A percentile compares a stretch with the other conserved stretches of the same genome.
These are phyloP conservation scores for Anacardium occidentale DNA, from an alignment of 345 rosid species.

Conservation along the genomic window DNA sequence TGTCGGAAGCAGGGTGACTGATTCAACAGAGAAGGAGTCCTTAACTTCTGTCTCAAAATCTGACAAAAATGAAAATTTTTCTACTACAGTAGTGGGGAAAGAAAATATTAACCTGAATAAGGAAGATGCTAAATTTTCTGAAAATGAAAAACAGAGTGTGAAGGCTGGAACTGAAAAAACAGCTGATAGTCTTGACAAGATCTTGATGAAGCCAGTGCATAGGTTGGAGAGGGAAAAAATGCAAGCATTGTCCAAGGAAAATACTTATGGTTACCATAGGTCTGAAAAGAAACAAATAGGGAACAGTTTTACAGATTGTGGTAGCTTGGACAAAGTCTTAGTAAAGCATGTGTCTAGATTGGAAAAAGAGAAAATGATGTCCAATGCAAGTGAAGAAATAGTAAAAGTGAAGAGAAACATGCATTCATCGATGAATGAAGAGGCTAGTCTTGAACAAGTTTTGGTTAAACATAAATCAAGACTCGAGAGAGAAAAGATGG, in stretches of 20 bases:
- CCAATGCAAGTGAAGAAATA: slow-evolving; percentile 32
- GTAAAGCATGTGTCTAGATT: slow-evolving; percentile 76
- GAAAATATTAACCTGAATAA: slow-evolving; percentile 56
- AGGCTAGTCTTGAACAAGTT: slow-evolving; percentile 48
- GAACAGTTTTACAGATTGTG: slow-evolving; percentile 31
- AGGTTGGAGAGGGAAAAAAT: slow-evolving; percentile 53
- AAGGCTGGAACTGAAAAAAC: slow-evolving; percentile 18
- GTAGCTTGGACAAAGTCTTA: slow-evolving; percentile 75
- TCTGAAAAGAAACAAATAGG: slow-evolving; percentile 37
- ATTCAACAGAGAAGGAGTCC: slow-evolving; percentile 11
- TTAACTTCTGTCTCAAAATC: slow-evolving; percentile 9
- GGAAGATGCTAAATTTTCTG: slow-evolving; percentile 9
- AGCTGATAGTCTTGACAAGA: slow-evolving; percentile 54
- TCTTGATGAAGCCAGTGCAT: slow-evolving; percentile 57
- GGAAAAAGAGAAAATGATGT: slow-evolving; percentile 61
- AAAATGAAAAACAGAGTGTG: neutral
- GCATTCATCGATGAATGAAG: slow-evolving; percentile 29
- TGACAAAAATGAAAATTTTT: neutral
- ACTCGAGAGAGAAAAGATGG: slow-evolving; percentile 63
- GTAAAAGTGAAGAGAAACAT: slow-evolving; percentile 40
- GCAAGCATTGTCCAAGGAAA: slow-evolving; percentile 32
- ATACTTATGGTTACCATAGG: slow-evolving; percentile 33
- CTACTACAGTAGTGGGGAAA: slow-evolving; percentile 33
- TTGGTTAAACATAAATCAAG: slow-evolving; percentile 57
- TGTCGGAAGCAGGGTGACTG: slow-evolving; percentile 17